Conservation (phyloP, 1,284 basidiomycete species). For the Megacollybia platyphylla region DNA sequence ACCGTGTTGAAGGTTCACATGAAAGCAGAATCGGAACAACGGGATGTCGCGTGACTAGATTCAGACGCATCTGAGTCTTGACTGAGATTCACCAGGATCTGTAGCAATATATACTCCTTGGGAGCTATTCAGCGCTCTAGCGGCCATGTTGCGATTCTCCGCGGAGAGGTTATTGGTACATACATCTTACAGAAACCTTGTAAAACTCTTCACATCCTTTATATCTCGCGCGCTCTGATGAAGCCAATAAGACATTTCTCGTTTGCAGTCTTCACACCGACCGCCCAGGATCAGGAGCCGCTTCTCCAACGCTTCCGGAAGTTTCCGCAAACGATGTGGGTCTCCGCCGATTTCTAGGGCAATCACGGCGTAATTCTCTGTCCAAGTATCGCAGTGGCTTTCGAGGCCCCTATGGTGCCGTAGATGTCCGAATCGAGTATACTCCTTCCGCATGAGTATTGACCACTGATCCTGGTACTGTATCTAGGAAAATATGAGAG, state of each 20-base stretch:
- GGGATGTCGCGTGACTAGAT: too few species aligned
- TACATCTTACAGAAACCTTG: conserved; percentile 6
- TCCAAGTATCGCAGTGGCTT: conserved; percentile 7
- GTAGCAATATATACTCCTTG: too few species aligned
- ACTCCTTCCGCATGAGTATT: conserved; percentile 8
- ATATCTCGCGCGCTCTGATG: conserved; percentile 8
- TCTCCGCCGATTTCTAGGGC: conserved; percentile 4
- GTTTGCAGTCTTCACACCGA: conserved; percentile 9
- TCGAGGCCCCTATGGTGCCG: conserved; percentile 6
- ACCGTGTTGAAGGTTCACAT: too few species aligned
- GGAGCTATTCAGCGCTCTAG: too few species aligned
- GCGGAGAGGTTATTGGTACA: not conserved
- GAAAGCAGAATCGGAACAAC: too few species aligned
- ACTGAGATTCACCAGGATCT: too few species aligned
- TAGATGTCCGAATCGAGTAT: conserved; percentile 8
- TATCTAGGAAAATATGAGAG: conserved; percentile 2
- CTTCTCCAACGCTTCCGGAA: conserved; percentile 6
- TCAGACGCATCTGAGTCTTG: too few species aligned
- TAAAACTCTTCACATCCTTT: conserved; percentile 6
- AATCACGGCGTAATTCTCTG: conserved; percentile 9
- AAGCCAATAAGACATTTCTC: conserved; percentile 8
- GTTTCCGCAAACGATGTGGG: not conserved
- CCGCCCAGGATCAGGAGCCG: conserved; percentile 5
- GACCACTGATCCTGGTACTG: conserved; percentile 6
- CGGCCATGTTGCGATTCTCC: too few species aligned